Percentiles rank a stretch among this genome's conserved stretches.
Evolutionary conservation across 495 filamentous ascomycete genomes (phyloP).

Genomic region (Hypoxylon lienhwacheense): DNA sequence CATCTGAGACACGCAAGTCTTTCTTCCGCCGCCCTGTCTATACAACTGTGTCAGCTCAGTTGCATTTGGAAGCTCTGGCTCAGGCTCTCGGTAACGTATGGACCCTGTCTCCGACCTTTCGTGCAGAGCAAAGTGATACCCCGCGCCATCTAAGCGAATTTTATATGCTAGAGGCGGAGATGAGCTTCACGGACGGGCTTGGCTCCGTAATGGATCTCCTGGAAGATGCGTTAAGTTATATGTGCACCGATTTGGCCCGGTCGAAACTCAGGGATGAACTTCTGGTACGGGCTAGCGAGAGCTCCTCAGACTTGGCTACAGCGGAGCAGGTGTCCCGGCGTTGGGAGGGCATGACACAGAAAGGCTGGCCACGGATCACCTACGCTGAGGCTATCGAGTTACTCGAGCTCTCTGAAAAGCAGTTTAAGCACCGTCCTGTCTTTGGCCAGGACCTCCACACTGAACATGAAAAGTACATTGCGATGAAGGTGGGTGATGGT

Average conservation of each 20-base stretch:
- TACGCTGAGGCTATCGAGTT: constrained; percentile 75
- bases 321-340: constrained; percentile 60
- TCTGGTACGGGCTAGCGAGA: constrained; percentile 35
- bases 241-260: constrained; percentile 57
- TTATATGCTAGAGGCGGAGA: constrained; percentile 96
- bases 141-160: constrained; percentile 95
- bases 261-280: constrained; percentile 65
- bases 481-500: constrained; percentile 61
- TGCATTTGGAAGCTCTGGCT: constrained; percentile 91
- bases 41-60: constrained; percentile 90
- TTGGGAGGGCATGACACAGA: constrained; percentile 66
- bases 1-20: constrained; percentile 31
- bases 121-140: constrained; percentile 93
- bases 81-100: constrained; percentile 89
- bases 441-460: constrained; percentile 81
- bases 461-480: constrained; percentile 91
- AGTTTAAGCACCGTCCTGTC: constrained; percentile 66
- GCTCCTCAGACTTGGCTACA: constrained; percentile 40
- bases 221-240: constrained; percentile 71
- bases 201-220: constrained; percentile 71
- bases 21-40: constrained; percentile 95
- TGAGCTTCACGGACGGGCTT: constrained; percentile 73
- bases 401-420: constrained; percentile 62
- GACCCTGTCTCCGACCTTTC: constrained; percentile 91
- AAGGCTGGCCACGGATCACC: constrained; percentile 79